A percentile compares a stretch with the other conserved stretches of the same genome.
Evolutionary conservation across 345 rosid species (phyloP).

Genomic region (Nephelium lappaceum): DNA sequence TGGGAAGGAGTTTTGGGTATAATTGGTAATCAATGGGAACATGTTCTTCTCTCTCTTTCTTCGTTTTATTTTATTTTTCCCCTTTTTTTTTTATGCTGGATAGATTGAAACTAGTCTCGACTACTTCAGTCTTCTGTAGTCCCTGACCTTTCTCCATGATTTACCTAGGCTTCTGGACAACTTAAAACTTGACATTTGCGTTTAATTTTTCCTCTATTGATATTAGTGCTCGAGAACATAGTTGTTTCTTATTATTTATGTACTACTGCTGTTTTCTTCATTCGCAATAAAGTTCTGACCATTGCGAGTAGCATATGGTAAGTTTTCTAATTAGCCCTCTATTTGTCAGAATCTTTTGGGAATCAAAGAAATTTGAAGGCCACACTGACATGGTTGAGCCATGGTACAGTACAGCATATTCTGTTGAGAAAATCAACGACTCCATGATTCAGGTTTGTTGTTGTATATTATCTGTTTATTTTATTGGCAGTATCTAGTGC

Average conservation of each 20-base stretch:
- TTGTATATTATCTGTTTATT: conserved; percentile 16
- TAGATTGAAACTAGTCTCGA: neutral
- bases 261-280: neutral
- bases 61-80: too few relatives aligned
- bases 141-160: neutral
- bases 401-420: conserved; percentile 89
- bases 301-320: neutral
- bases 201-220: neutral
- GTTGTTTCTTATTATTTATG: neutral
- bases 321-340: conserved; percentile 23
- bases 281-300: neutral
- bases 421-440: conserved; percentile 58
- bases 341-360: conserved; percentile 81
- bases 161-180: neutral
- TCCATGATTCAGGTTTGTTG: conserved; percentile 63
- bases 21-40: neutral
- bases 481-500: conserved; percentile 1
- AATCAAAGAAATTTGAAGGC: conserved; percentile 90
- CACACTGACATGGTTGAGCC: conserved; percentile 75
- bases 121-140: neutral
- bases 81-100: neutral
- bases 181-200: neutral
- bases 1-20: neutral
- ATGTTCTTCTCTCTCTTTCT: neutral
- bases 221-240: neutral